Evolutionary conservation across 768 basidiomycete species (phyloP), one percentile per base, ranked within the genome.

Genomic region (Mrakia hoshinonis): DNA sequence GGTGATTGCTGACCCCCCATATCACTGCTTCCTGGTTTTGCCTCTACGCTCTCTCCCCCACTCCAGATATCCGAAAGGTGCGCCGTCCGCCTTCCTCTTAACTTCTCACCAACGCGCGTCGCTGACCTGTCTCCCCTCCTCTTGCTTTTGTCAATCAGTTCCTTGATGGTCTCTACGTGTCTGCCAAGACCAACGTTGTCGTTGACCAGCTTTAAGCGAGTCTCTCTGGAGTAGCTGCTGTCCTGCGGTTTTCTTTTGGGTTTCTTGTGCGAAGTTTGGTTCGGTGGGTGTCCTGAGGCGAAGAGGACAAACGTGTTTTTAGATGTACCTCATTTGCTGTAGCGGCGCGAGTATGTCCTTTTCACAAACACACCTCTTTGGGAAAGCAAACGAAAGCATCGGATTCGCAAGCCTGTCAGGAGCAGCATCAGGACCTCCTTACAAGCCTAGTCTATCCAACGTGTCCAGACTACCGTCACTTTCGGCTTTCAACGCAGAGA

Each of bases 131-230:
- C 43, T 15, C 51, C 22, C 22, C 10, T n/a, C 7, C 26, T 10
- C 51, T 52, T 20, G 22, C 20, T 10, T 52, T n/a, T 22, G 11
- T 48, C 51, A 52, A 26, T 7, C 51, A 62, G 34, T 62, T 43
- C 61, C 61, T 39, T 43, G 61, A 38, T 62, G 66, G 66, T 67
- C 2, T 67, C 20, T 67, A 67, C 66, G 66, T 67, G 31, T 67
- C 66, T 38, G 66, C 51, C 49, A 67, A 67, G 66, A 24, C 51
- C 34, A 52, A 49, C 34, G 66, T 67, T 34, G 66, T 67, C 66
- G 38, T 36, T 15, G 66, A 67, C 34, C 49, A 67, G 66, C 20
- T 39, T 43, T 26, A 18, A 15, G 9, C 20, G 58, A 9, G 26
- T 36, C 52, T 26, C 31, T 34, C 58, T 15, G 12, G 9, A 29